Percentiles rank a stretch among this genome's conserved stretches.
phyloP scores from a whole-genome alignment of 225 moss, liverwort and hornwort genomes.

The Rhytidiadelphus loreus region DNA sequence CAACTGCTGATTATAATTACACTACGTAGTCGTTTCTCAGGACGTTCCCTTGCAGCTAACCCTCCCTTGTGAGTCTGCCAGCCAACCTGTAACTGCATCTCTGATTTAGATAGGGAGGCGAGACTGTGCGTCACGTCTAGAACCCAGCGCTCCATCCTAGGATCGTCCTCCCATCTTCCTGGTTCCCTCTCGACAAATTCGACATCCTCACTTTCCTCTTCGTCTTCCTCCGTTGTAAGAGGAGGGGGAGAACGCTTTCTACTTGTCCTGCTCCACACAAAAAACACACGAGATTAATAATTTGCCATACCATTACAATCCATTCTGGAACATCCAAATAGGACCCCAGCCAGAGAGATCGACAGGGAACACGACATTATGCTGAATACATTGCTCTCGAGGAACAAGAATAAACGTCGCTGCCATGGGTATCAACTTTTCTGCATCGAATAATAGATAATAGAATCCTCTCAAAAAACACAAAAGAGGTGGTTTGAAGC shows the following conservation, averaged over 20 bases:
- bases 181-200: background rate
- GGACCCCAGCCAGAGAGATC: background rate
- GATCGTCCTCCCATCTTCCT: background rate
- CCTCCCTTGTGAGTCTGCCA: background rate
- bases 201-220: slow-evolving; percentile 13
- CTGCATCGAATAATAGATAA: background rate
- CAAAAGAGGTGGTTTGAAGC: background rate
- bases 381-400: background rate
- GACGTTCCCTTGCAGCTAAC: background rate
- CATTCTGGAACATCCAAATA: background rate
- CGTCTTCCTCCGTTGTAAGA: background rate
- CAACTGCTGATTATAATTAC: slow-evolving; percentile 20
- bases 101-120: slow-evolving; percentile 23
- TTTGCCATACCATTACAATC: background rate
- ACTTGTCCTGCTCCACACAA: slow-evolving; percentile 2
- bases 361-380: background rate
- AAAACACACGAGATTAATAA: background rate
- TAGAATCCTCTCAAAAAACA: background rate
- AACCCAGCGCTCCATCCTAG: slow-evolving; percentile 28
- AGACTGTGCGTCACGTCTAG: slow-evolving; percentile 38
- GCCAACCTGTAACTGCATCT: background rate
- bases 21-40: slow-evolving; percentile 28
- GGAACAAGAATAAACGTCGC: background rate
- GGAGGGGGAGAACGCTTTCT: slow-evolving; percentile 7
- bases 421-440: background rate